Conservation (phyloP, 2,329 filamentous ascomycete genomes). For the Trichoderma breve region DNA sequence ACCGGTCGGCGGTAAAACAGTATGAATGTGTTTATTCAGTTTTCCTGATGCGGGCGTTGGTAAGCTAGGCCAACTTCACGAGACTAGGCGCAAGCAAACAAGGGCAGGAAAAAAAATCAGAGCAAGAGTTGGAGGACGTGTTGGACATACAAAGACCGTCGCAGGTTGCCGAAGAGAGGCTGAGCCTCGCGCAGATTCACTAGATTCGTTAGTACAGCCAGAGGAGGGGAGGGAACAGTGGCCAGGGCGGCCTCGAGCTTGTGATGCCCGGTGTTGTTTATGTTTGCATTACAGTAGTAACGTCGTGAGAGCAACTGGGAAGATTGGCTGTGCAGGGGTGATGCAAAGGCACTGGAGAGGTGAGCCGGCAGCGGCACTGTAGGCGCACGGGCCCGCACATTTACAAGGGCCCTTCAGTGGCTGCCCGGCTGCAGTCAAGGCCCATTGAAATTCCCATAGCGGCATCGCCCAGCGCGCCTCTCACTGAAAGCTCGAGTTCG, state of each 20-base stretch:
- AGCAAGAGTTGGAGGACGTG: not conserved
- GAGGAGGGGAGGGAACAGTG: conserved; percentile 17
- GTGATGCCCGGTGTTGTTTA: conserved; percentile 36
- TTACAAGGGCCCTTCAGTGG: not conserved
- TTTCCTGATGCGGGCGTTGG: conserved; percentile 8
- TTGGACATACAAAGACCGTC: not conserved
- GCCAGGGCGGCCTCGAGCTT: conserved; percentile 34
- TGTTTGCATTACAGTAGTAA: conserved; percentile 24
- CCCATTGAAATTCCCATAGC: not conserved
- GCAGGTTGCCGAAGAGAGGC: not conserved
- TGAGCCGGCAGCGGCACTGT: not conserved
- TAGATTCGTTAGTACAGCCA: conserved; percentile 33
- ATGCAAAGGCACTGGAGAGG: not conserved
- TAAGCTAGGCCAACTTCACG: not conserved
- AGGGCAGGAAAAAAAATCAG: conserved; percentile 13
- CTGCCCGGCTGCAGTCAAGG: not conserved
- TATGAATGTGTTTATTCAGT: not conserved
- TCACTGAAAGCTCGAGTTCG: not conserved
- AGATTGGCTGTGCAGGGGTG: conserved; percentile 2
- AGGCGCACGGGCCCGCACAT: not conserved
- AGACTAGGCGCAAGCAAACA: conserved; percentile 3
- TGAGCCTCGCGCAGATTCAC: not conserved
- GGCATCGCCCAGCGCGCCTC: not conserved
- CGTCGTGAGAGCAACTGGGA: conserved; percentile 9
- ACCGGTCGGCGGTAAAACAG: not conserved